phyloP scores from a whole-genome alignment of 805 yeast genomes.

The Barnettozyma sp. region DNA sequence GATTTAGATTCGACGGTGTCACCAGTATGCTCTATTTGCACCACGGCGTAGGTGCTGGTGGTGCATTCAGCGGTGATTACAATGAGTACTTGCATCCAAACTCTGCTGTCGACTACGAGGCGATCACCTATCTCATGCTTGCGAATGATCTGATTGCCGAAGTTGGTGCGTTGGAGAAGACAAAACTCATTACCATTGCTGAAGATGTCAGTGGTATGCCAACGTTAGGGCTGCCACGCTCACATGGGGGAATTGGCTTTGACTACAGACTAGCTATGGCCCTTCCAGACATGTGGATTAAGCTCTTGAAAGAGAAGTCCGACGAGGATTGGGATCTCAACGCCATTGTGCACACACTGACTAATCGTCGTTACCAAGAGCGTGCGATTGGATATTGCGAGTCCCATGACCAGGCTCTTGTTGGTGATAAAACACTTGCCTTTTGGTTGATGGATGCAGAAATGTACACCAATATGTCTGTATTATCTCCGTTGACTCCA shows the following conservation, averaged over 20 bases:
- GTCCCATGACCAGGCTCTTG: slow-evolving; percentile 95
- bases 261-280: slow-evolving; percentile 96
- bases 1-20: slow-evolving; percentile 95
- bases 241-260: slow-evolving; percentile 83
- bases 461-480: slow-evolving; percentile 94
- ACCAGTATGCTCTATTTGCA: slow-evolving; percentile 88
- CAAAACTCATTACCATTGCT: slow-evolving; percentile 70
- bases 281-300: slow-evolving; percentile 98
- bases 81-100: slow-evolving; percentile 79
- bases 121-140: slow-evolving; percentile 77
- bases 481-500: slow-evolving; percentile 62
- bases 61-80: slow-evolving; percentile 86
- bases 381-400: slow-evolving; percentile 89
- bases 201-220: slow-evolving; percentile 99
- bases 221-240: slow-evolving; percentile 72
- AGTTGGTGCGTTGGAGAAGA: slow-evolving; percentile 36
- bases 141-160: slow-evolving; percentile 75
- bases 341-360: slow-evolving; percentile 67
- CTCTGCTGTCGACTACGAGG: slow-evolving; percentile 78
- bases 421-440: slow-evolving; percentile 93
- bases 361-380: slow-evolving; percentile 85
- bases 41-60: slow-evolving; percentile 83
- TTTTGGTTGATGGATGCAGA: slow-evolving; percentile 99
- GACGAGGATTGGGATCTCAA: slow-evolving; percentile 94
- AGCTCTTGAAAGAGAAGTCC: slow-evolving; percentile 68